Conservation (phyloP, 164 flowering plant species). For the Annona cherimola region DNA sequence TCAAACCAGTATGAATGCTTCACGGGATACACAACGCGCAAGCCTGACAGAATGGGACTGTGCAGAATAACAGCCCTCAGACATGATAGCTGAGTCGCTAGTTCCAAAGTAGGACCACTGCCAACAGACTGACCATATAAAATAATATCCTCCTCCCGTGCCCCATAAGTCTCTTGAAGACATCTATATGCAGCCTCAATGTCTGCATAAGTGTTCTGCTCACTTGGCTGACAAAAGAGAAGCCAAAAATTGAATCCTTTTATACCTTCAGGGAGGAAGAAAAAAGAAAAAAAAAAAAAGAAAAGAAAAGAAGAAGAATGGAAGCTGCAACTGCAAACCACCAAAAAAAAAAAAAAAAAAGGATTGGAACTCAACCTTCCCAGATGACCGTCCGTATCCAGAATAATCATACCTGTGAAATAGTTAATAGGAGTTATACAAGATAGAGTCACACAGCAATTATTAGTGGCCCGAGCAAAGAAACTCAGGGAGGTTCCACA, state of each 20-base stretch:
- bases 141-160: constrained; percentile 72
- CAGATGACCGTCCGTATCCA: constrained; percentile 86
- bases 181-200: constrained; percentile 84
- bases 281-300: neutral
- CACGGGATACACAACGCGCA: constrained; percentile 85
- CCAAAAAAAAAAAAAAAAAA: no score
- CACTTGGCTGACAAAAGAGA: constrained; percentile 51
- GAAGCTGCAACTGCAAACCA: no score
- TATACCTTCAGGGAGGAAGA: neutral
- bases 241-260: neutral
- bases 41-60: constrained; percentile 79
- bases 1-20: constrained; percentile 82
- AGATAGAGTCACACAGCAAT: neutral
- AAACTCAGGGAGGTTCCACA: neutral
- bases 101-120: constrained; percentile 82
- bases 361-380: constrained; percentile 48
- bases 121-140: constrained; percentile 92
- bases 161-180: constrained; percentile 61
- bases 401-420: constrained; percentile 77
- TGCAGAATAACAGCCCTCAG: constrained; percentile 86
- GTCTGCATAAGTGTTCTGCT: constrained; percentile 80
- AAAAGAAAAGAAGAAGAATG: no score
- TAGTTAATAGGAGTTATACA: neutral
- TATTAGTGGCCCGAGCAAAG: neutral
- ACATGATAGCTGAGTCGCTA: constrained; percentile 53